Evolutionary conservation across 2,329 filamentous ascomycete genomes (phyloP).

Genomic region (Botrytis deweyae): DNA sequence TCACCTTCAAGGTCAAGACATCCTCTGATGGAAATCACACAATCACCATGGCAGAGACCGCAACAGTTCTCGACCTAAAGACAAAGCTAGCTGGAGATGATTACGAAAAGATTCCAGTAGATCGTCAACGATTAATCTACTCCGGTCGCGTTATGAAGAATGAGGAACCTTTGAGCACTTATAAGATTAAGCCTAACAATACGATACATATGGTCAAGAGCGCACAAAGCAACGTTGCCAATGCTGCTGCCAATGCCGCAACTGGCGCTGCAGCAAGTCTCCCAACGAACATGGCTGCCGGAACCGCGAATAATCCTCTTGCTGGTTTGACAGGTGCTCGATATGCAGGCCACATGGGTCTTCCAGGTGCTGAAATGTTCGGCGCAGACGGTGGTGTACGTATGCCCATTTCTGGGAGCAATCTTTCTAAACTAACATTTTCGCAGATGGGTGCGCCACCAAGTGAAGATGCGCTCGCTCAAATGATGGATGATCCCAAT

Average conservation of each 20-base stretch:
- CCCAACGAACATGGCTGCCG: slow-evolving; percentile 76
- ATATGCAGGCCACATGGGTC: slow-evolving; percentile 86
- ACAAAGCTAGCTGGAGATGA: slow-evolving; percentile 77
- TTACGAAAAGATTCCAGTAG: slow-evolving; percentile 81
- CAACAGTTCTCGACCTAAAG: slow-evolving; percentile 84
- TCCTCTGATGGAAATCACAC: slow-evolving; percentile 84
- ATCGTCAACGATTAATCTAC: slow-evolving; percentile 94
- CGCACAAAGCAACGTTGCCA: slow-evolving; percentile 67
- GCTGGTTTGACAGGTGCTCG: slow-evolving; percentile 88
- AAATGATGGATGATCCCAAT: slow-evolving; percentile 85
- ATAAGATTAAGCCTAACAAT: slow-evolving; percentile 95
- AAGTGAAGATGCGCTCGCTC: slow-evolving; percentile 75
- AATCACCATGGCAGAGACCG: slow-evolving; percentile 74
- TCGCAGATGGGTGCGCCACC: slow-evolving; percentile 84
- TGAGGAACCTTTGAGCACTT: slow-evolving; percentile 75
- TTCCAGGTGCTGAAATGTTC: slow-evolving; percentile 86
- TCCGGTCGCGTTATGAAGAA: slow-evolving; percentile 97
- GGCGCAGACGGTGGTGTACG: slow-evolving; percentile 91
- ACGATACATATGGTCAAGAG: slow-evolving; percentile 97
- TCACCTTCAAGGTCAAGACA: slow-evolving; percentile 98
- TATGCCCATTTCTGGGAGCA: slow-evolving; percentile 33
- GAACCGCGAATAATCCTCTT: slow-evolving; percentile 82
- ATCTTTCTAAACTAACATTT: slow-evolving; percentile 29
- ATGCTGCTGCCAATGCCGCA: slow-evolving; percentile 49
- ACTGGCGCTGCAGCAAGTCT: slow-evolving; percentile 55